Percentiles rank a stretch among this genome's conserved stretches.
Evolutionary conservation across 2,329 filamentous ascomycete species (phyloP).

Genomic region (Pseudodiploospora longispora): DNA sequence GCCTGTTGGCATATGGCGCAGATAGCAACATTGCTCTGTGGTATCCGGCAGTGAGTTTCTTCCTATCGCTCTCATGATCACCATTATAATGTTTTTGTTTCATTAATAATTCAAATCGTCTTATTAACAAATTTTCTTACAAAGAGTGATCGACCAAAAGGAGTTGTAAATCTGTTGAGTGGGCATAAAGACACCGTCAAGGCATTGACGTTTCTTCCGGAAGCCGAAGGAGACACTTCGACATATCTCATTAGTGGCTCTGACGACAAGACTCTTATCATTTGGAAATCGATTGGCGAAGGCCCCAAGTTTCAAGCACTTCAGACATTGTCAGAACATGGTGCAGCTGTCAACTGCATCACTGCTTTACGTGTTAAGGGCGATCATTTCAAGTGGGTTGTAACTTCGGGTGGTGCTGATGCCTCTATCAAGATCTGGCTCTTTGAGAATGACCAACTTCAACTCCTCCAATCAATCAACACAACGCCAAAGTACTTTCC

Average conservation of each 20-base stretch:
- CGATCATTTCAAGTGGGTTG: conserved; percentile 29
- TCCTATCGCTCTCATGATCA: conserved; percentile 3
- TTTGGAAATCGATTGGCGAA: conserved; percentile 50
- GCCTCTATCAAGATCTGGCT: conserved; percentile 65
- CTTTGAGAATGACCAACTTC: conserved; percentile 40
- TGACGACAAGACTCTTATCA: conserved; percentile 66
- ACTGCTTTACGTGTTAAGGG: conserved; percentile 30
- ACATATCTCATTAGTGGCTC: conserved; percentile 69
- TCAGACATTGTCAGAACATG: conserved; percentile 55
- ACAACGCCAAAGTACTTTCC: conserved; percentile 77
- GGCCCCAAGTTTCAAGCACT: conserved; percentile 29
- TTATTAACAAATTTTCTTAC: neutral
- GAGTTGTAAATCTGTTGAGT: conserved; percentile 58
- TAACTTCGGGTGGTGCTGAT: conserved; percentile 78
- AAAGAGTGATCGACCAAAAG: conserved; percentile 35
- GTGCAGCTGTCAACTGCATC: conserved; percentile 67
- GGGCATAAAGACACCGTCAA: conserved; percentile 78
- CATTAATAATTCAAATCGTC: neutral
- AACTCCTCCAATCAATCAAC: conserved; percentile 61
- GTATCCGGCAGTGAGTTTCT: conserved; percentile 60
- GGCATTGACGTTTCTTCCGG: conserved; percentile 68
- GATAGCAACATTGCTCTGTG: conserved; percentile 86
- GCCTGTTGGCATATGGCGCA: conserved; percentile 78
- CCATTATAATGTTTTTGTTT: too few species aligned
- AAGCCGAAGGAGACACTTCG: conserved; percentile 32